These are phyloP conservation scores for Ceratonia siliqua DNA, from an alignment of 306 rosid species.

Conservation along the genomic window DNA sequence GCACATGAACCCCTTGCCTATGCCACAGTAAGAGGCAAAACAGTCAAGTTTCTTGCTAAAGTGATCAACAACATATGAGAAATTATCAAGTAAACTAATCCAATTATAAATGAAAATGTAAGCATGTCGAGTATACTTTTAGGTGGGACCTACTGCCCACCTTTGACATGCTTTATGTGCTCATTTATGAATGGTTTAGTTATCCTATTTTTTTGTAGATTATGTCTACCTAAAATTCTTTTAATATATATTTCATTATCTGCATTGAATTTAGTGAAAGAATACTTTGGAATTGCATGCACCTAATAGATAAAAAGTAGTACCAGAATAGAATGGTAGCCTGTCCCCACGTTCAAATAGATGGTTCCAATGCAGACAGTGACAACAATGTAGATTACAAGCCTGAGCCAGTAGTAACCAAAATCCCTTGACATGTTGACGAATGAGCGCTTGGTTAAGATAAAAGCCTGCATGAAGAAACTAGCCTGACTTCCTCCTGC, in stretches of 20 bases:
- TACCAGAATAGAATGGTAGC: conserved; percentile 93
- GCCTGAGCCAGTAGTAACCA: conserved; percentile 98
- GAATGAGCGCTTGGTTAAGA: conserved; percentile 84
- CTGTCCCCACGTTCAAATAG: conserved; percentile 80
- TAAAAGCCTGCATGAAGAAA: conserved; percentile 76
- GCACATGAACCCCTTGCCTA: conserved; percentile 99
- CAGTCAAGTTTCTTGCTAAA: neutral
- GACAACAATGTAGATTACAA: conserved; percentile 85
- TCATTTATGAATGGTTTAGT: no score
- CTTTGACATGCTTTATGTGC: no score
- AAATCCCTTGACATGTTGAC: conserved; percentile 98
- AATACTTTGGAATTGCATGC: conserved; percentile 2
- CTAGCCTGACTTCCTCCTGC: conserved; percentile 98
- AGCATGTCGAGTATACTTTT: no score
- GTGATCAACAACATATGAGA: no score
- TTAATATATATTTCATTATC: neutral
- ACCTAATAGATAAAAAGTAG: neutral
- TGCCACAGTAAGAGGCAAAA: conserved; percentile 4
- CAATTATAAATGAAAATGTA: no score
- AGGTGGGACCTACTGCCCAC: no score
- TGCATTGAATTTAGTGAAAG: neutral
- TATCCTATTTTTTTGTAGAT: no score
- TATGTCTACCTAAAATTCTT: no score
- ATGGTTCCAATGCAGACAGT: conserved; percentile 89
- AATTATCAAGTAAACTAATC: no score